These are phyloP conservation scores for Dissoconium aciculare DNA, from an alignment of 2,329 filamentous ascomycete species.

Conservation along the genomic window DNA sequence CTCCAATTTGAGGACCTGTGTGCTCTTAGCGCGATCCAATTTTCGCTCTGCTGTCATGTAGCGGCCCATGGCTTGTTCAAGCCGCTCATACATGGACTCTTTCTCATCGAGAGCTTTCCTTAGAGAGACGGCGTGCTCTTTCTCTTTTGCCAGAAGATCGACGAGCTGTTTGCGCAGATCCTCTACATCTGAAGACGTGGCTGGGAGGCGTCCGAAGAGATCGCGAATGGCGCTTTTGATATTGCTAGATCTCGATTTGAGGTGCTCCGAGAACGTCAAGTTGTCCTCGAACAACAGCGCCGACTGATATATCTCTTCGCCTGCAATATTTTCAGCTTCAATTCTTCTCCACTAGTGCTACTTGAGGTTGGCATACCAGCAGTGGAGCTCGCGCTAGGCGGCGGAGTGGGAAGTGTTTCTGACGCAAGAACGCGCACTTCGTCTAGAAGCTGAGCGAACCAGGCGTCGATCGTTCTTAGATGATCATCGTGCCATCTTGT, in stretches of 20 bases:
- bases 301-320: conserved; percentile 33
- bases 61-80: conserved; percentile 76
- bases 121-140: conserved; percentile 33
- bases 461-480: conserved; percentile 74
- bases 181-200: conserved; percentile 50
- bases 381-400: conserved; percentile 17
- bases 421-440: conserved; percentile 32
- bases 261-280: conserved; percentile 58
- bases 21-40: conserved; percentile 74
- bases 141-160: conserved; percentile 63
- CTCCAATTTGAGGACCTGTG: conserved; percentile 81
- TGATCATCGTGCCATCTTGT: conserved; percentile 82
- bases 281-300: conserved; percentile 40
- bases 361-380: conserved; percentile 18
- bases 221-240: conserved; percentile 61
- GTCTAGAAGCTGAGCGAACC: conserved; percentile 65
- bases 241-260: conserved; percentile 58
- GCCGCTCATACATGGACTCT: conserved; percentile 53
- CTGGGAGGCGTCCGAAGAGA: conserved; percentile 42
- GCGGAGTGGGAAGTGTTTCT: conserved; percentile 22
- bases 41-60: conserved; percentile 95
- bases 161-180: conserved; percentile 63
- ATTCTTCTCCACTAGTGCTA: conserved; percentile 13
- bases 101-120: conserved; percentile 18
- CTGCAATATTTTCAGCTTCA: conserved; percentile 21